A percentile compares a stretch with the other conserved stretches of the same genome.
Conservation (phyloP, 495 filamentous ascomycete species). For the Copromyces sp. region DNA sequence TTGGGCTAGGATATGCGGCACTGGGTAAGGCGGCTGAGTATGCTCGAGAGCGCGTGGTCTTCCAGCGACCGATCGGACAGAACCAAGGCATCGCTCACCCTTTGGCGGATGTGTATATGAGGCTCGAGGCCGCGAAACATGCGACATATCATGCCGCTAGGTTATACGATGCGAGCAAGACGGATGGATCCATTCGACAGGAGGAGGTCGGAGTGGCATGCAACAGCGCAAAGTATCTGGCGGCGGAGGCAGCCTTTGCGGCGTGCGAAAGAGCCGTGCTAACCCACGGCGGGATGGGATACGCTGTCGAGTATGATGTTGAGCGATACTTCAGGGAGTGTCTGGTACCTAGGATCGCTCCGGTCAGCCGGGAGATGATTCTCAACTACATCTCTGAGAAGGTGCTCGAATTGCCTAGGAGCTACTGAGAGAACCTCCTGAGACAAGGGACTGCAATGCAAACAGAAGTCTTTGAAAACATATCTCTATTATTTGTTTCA, state of each 20-base stretch:
- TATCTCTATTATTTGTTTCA: not conserved
- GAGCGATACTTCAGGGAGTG: constrained; percentile 68
- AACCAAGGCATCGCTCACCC: constrained; percentile 72
- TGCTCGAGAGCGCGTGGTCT: constrained; percentile 58
- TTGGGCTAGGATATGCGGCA: constrained; percentile 67
- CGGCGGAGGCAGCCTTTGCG: constrained; percentile 66
- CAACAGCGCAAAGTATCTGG: constrained; percentile 70
- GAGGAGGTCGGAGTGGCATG: constrained; percentile 60
- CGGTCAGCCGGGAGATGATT: constrained; percentile 72
- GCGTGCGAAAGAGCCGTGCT: constrained; percentile 63
- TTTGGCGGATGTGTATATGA: constrained; percentile 64
- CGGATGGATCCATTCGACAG: constrained; percentile 45
- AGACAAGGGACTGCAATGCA: not conserved
- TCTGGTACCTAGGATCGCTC: constrained; percentile 65
- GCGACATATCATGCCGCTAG: constrained; percentile 69
- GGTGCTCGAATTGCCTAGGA: constrained; percentile 47
- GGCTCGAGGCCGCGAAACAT: constrained; percentile 68
- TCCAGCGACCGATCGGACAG: constrained; percentile 59
- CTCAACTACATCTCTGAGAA: constrained; percentile 71
- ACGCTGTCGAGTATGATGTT: constrained; percentile 69
- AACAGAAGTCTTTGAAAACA: not conserved
- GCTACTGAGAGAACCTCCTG: constrained; percentile 25
- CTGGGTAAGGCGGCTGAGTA: constrained; percentile 55
- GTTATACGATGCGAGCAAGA: constrained; percentile 52
- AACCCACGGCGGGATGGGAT: constrained; percentile 66